Evolutionary conservation across 345 rosid species (phyloP).

Genomic region (Corchorus capsularis): DNA sequence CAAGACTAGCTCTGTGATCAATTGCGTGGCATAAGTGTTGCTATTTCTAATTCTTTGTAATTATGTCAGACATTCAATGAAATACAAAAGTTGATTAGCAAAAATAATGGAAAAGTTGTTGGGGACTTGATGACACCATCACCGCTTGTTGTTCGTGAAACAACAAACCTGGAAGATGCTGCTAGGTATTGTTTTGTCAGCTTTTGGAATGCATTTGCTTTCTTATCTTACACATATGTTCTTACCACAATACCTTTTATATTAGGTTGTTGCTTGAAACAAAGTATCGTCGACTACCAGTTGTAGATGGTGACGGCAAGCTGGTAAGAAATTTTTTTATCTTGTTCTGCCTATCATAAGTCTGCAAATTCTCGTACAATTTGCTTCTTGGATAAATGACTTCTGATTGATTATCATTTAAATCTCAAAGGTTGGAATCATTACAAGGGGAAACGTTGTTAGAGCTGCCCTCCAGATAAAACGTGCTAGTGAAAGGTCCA

Average conservation of each 20-base stretch:
- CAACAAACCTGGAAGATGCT: conserved; percentile 85
- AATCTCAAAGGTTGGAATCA: conserved; percentile 69
- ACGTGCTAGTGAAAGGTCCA: conserved; percentile 39
- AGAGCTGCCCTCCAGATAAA: conserved; percentile 73
- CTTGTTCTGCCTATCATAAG: not conserved
- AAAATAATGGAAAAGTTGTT: conserved; percentile 81
- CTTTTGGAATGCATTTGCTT: not conserved
- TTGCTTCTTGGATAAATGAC: conserved; percentile 2
- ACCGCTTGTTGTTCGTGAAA: conserved; percentile 76
- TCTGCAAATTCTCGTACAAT: not conserved
- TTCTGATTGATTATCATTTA: conserved; percentile 20
- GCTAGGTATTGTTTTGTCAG: conserved; percentile 53
- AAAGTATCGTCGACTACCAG: conserved; percentile 82
- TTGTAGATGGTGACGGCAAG: conserved; percentile 70
- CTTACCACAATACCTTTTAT: not conserved
- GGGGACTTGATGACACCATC: conserved; percentile 96
- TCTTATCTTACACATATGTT: not conserved
- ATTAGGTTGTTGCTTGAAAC: conserved; percentile 88
- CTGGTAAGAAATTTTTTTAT: conserved; percentile 54
- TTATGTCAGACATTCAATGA: conserved; percentile 68
- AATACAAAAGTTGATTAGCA: conserved; percentile 72
- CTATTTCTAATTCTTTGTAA: conserved; percentile 26
- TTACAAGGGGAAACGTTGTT: conserved; percentile 76
- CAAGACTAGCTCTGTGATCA: not conserved
- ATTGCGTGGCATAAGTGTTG: not conserved